Percentiles rank a stretch among this genome's conserved stretches.
Conservation (phyloP, 257 asterid species). For the Solanum stenotomum region DNA sequence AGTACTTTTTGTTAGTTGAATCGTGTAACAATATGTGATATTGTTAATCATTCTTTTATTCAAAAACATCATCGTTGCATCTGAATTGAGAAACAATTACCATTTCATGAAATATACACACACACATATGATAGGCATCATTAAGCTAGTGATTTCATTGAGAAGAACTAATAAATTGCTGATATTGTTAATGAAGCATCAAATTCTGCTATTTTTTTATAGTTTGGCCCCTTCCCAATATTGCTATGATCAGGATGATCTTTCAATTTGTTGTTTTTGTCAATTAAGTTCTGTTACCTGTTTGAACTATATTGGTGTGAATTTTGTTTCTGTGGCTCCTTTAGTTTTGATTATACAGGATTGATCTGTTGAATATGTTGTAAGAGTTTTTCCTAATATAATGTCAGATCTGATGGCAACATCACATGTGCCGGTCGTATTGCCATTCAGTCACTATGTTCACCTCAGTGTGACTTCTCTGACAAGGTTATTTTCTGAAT, state of each 20-base stretch:
- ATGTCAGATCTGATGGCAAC: constrained; percentile 45
- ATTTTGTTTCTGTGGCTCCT: not conserved
- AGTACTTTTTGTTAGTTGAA: not conserved
- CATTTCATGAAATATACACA: not conserved
- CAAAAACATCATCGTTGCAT: not conserved
- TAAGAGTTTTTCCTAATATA: not conserved
- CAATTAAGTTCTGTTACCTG: not conserved
- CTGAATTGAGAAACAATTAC: not conserved
- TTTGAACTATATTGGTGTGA: not conserved
- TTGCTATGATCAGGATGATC: not conserved
- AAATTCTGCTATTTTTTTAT: not conserved
- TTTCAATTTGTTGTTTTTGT: not conserved
- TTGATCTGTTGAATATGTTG: not conserved
- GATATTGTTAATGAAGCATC: not conserved
- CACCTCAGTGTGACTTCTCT: constrained; percentile 85
- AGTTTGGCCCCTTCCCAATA: not conserved
- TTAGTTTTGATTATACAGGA: not conserved
- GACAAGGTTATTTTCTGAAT: constrained; percentile 32
- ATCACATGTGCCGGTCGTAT: constrained; percentile 50
- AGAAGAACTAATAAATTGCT: not conserved
- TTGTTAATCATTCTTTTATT: not conserved
- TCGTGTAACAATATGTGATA: not conserved
- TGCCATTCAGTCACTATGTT: constrained; percentile 82
- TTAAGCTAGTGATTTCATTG: not conserved
- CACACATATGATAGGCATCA: not conserved